Conservation (phyloP, 1,284 basidiomycete species). For the Kalmanozyma brasiliensis region DNA sequence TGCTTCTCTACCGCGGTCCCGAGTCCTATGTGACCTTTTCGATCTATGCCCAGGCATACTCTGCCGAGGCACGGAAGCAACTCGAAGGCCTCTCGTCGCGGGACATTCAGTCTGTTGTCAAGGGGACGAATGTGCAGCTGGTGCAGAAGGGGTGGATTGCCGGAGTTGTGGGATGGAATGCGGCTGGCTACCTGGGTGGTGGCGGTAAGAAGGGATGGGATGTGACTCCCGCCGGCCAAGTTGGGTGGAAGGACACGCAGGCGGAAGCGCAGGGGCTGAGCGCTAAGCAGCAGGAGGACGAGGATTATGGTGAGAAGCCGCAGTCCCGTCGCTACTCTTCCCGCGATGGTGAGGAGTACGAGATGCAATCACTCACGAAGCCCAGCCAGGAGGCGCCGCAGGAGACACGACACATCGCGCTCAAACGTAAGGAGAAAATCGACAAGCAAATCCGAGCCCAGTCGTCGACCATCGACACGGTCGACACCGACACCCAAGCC, state of each 20-base stretch:
- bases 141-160: slow-evolving; percentile 58
- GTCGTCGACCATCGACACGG: slow-evolving; percentile 20
- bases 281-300: slow-evolving; percentile 42
- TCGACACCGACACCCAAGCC: slow-evolving; percentile 19
- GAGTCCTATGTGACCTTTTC: slow-evolving; percentile 55
- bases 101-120: slow-evolving; percentile 17
- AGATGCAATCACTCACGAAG: slow-evolving; percentile 37
- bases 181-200: slow-evolving; percentile 46
- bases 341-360: slow-evolving; percentile 26
- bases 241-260: slow-evolving; percentile 41
- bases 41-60: slow-evolving; percentile 45
- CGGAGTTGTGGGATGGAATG: slow-evolving; percentile 53
- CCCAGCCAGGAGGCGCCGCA: slow-evolving; percentile 7
- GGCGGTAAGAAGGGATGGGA: slow-evolving; percentile 48
- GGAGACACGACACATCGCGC: slow-evolving; percentile 29
- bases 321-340: not conserved
- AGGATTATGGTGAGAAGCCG: slow-evolving; percentile 40
- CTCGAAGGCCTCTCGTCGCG: slow-evolving; percentile 20
- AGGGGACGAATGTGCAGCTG: slow-evolving; percentile 43
- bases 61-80: slow-evolving; percentile 38
- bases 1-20: slow-evolving; percentile 55
- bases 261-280: slow-evolving; percentile 13
- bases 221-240: slow-evolving; percentile 38
- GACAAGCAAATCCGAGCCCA: slow-evolving; percentile 46
- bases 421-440: slow-evolving; percentile 39